Evolutionary conservation across 202 grass and related monocot species (phyloP).

Genomic region (Carex arenaria): DNA sequence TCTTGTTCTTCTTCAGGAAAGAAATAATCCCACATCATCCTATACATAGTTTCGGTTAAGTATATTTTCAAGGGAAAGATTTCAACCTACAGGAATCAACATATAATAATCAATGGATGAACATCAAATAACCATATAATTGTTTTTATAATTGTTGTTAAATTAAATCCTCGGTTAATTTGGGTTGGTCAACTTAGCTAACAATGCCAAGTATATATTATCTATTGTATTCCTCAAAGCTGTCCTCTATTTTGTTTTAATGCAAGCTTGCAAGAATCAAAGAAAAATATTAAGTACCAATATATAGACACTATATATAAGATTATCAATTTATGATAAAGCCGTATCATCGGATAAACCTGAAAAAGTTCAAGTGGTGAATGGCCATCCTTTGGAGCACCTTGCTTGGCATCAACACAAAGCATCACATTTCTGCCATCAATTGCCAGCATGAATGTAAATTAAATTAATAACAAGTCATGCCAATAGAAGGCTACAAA

Average conservation of each 20-base stretch:
- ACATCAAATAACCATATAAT: not conserved
- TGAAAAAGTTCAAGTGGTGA: slow-evolving; percentile 89
- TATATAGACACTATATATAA: not conserved
- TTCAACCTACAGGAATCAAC: slow-evolving; percentile 60
- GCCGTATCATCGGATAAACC: slow-evolving; percentile 32
- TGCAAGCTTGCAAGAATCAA: not conserved
- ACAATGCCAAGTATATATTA: not conserved
- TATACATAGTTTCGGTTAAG: slow-evolving; percentile 94
- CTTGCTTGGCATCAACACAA: slow-evolving; percentile 88
- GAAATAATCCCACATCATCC: slow-evolving; percentile 99
- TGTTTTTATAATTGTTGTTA: not conserved
- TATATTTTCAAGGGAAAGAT: slow-evolving; percentile 96
- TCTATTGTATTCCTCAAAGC: not conserved
- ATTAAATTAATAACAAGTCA: not conserved
- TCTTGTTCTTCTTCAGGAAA: slow-evolving; percentile 95
- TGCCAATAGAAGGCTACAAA: not conserved
- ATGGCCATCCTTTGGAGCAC: slow-evolving; percentile 94
- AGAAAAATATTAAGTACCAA: not conserved
- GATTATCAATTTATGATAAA: slow-evolving; percentile 12
- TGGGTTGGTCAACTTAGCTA: not conserved
- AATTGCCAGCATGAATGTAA: slow-evolving; percentile 13
- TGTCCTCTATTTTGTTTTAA: slow-evolving; percentile 7
- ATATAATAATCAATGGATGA: slow-evolving; percentile 6
- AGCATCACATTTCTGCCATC: slow-evolving; percentile 77
- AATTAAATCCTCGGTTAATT: not conserved